Base-by-base conservation (phyloP, 2,329 filamentous ascomycete genomes). In the Iodosphaeria phyllophila region DNA sequence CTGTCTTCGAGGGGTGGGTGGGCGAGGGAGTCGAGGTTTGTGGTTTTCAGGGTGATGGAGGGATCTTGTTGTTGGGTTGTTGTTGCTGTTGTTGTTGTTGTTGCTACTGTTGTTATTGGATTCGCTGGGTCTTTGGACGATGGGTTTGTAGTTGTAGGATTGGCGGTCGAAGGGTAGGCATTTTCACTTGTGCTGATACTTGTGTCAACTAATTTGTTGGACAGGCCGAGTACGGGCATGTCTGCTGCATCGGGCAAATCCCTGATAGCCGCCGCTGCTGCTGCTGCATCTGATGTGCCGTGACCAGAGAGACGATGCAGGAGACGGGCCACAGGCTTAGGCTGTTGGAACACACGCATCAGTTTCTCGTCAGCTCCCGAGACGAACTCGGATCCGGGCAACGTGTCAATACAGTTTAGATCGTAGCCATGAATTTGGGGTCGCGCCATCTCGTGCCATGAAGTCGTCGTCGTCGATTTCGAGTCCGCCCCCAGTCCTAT, bases 381-480 rank as follows among this genome's bases (percentile, higher is more conserved):
- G 13, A 95, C 75, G 43, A 98, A 98, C 36, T 74, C 75, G 6
- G 68, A 62, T 6, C 64, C 50, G 6, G 69, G 72, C 5, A 93
- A 58, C 1, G 72, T 65, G 41, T 83, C 77, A 33, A 95, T 73
- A 47, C 89, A 95, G 55, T 95, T 98, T 27, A 98, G 63, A 46
- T 98, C 86, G 47, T 98, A 98, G 18, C 89, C 89, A 46, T 98
- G 89, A 35, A 98, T 98, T 46, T 98, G 89, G 4, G 89, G 89
- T 24, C 89, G 64, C 1, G 84, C 76, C 57, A 95, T 83, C 47
- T 98, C 89, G 48, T 95, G 86, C 89, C 89, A 98, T n/a, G n/a
- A n/a, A n/a, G n/a, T n/a, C n/a, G n/a, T n/a, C n/a, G n/a, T n/a
- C n/a, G n/a, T n/a, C 8, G 80, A 82, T 20, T 18, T 19, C 10